Evolutionary conservation across 2,329 filamentous ascomycete species (phyloP).

Genomic region (Lasiodiplodia sp.): DNA sequence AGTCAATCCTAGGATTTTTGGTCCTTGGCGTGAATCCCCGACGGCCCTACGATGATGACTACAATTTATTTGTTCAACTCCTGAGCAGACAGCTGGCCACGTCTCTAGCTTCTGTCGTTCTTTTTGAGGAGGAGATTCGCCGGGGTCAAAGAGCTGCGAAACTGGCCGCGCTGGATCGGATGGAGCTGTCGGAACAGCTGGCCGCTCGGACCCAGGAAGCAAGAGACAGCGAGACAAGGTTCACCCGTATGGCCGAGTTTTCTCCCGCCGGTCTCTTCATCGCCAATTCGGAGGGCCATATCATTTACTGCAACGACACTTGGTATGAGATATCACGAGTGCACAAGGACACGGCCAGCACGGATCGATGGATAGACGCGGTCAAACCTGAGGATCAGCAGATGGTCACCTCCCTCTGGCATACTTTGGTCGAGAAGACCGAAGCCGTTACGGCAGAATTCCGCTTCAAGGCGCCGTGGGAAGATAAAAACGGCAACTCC

Average conservation of each 20-base stretch:
- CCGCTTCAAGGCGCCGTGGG: constrained; percentile 73
- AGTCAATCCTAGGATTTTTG: constrained; percentile 78
- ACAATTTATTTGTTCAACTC: constrained; percentile 77
- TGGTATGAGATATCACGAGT: constrained; percentile 74
- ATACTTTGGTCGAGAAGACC: constrained; percentile 66
- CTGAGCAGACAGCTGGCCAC: constrained; percentile 79
- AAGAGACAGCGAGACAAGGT: constrained; percentile 73
- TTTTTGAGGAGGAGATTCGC: constrained; percentile 84
- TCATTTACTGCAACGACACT: constrained; percentile 83
- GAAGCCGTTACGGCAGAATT: constrained; percentile 75
- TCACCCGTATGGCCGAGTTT: constrained; percentile 84
- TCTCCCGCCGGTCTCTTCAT: constrained; percentile 87
- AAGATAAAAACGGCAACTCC: constrained; percentile 64
- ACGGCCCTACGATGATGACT: constrained; percentile 81
- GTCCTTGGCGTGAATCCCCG: constrained; percentile 81
- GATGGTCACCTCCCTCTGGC: constrained; percentile 68
- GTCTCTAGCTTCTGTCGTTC: constrained; percentile 79
- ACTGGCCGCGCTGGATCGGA: constrained; percentile 76
- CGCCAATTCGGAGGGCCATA: constrained; percentile 72
- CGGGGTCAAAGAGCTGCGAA: constrained; percentile 76
- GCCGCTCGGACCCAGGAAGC: constrained; percentile 66
- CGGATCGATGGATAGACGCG: constrained; percentile 75
- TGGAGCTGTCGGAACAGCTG: constrained; percentile 78
- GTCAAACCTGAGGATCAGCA: constrained; percentile 71
- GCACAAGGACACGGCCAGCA: constrained; percentile 63